Conservation (phyloP, 75 land plant genomes). For the Selaginella moellendorffii region DNA sequence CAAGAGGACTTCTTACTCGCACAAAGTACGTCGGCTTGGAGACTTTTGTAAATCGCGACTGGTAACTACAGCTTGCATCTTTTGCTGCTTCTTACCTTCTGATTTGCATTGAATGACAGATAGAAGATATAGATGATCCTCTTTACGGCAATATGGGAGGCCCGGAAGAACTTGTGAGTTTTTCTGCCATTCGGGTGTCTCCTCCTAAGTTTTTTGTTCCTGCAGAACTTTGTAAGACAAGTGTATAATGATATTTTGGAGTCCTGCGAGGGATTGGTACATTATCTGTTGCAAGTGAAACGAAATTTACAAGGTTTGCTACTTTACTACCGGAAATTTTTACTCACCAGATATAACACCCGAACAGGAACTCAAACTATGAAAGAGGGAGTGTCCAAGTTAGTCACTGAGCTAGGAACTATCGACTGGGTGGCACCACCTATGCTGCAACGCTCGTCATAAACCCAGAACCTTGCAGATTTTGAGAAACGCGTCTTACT, state of each 20-base stretch:
- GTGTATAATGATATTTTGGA: conserved; percentile 12
- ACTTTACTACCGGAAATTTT: neutral
- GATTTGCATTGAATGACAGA: conserved; percentile 9
- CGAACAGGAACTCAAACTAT: conserved; percentile 19
- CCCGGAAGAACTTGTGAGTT: conserved; percentile 24
- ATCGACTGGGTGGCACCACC: conserved; percentile 26
- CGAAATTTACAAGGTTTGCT: conserved; percentile 14
- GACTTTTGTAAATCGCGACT: conserved; percentile 21
- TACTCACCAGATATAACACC: neutral
- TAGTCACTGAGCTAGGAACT: conserved; percentile 17
- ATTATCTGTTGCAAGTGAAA: conserved; percentile 12
- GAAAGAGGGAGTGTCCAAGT: conserved; percentile 14
- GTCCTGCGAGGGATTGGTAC: conserved; percentile 17
- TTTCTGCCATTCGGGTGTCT: neutral
- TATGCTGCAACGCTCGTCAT: too few relatives aligned
- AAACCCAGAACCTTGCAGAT: too few relatives aligned
- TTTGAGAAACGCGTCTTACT: too few relatives aligned
- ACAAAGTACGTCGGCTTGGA: conserved; percentile 24
- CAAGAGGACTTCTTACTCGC: conserved; percentile 16
- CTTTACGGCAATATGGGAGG: conserved; percentile 30
- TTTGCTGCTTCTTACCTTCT: neutral
- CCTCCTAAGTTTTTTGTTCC: neutral
- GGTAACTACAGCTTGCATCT: conserved; percentile 12
- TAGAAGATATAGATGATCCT: conserved; percentile 32
- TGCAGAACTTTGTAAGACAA: conserved; percentile 17